Evolutionary conservation across 306 rosid genomes (phyloP).

Genomic region (Begonia fuchsioides): DNA sequence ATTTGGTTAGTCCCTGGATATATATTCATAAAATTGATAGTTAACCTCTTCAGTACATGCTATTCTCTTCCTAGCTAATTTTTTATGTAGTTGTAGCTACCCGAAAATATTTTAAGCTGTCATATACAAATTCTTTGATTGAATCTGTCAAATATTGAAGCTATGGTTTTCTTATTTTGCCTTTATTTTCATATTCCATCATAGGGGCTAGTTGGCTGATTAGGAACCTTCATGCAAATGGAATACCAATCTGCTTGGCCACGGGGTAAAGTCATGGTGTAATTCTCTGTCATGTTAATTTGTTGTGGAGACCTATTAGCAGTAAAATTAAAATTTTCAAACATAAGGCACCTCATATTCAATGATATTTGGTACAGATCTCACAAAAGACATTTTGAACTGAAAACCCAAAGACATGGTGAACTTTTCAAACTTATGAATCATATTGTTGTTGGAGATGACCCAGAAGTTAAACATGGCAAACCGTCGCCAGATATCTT

Average conservation of each 20-base stretch:
- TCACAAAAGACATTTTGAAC: constrained; percentile 60
- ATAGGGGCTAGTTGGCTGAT: constrained; percentile 70
- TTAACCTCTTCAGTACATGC: too few species aligned
- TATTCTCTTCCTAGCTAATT: background rate
- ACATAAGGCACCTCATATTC: background rate
- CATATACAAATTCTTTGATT: background rate
- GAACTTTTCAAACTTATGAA: constrained; percentile 76
- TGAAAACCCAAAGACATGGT: constrained; percentile 70
- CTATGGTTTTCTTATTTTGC: background rate
- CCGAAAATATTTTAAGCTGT: background rate
- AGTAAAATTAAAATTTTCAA: background rate
- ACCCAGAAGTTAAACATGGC: constrained; percentile 89
- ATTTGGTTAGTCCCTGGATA: too few species aligned
- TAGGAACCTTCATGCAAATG: constrained; percentile 61
- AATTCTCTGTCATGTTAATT: constrained; percentile 3
- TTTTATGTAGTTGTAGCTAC: background rate
- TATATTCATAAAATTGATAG: too few species aligned
- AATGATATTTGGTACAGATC: constrained; percentile 32
- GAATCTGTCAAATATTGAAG: background rate
- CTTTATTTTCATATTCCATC: constrained; percentile 5
- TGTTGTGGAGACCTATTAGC: background rate
- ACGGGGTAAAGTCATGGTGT: constrained; percentile 39
- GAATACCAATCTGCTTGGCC: constrained; percentile 66
- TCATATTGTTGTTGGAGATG: constrained; percentile 85
- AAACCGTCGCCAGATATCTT: constrained; percentile 88